Evolutionary conservation across 192 early-diverging fungal species (phyloP).

Genomic region (Pilaira anomala): DNA sequence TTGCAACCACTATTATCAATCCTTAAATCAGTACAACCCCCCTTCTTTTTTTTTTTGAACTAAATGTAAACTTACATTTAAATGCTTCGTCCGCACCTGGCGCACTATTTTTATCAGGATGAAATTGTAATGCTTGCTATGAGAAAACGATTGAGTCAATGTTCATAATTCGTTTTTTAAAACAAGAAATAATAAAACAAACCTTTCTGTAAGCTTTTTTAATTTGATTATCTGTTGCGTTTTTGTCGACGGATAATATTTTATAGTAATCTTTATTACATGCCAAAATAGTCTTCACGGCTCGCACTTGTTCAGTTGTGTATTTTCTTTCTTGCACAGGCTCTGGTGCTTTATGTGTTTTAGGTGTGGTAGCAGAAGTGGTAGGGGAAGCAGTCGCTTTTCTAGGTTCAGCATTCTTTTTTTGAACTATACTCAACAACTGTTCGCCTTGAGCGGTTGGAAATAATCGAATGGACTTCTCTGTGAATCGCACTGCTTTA

Average conservation of each 20-base stretch:
- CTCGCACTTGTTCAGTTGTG: conserved; percentile 73
- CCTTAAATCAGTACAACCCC: not conserved
- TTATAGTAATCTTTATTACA: conserved; percentile 80
- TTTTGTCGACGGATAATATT: conserved; percentile 72
- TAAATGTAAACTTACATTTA: conserved; percentile 64
- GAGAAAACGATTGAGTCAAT: not conserved
- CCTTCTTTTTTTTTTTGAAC: not conserved
- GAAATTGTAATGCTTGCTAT: conserved; percentile 85
- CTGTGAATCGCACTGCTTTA: conserved; percentile 75
- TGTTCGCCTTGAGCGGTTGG: conserved; percentile 64
- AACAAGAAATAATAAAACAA: conserved; percentile 50
- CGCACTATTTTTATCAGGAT: conserved; percentile 95
- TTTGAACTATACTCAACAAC: conserved; percentile 48
- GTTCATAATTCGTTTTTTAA: not conserved
- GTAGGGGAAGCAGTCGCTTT: conserved; percentile 27
- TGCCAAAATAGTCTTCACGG: conserved; percentile 73
- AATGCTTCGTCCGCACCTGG: conserved; percentile 98
- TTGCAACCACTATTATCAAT: conserved; percentile 67
- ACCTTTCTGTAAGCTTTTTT: conserved; percentile 96
- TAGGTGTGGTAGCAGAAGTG: conserved; percentile 23
- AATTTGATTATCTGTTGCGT: conserved; percentile 73
- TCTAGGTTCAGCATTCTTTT: conserved; percentile 9
- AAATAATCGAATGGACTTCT: conserved; percentile 77
- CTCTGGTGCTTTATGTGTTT: not conserved
- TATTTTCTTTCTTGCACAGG: conserved; percentile 44